Base-by-base conservation (phyloP, 108 stramenopile species). In the Skeletonema potamos region DNA sequence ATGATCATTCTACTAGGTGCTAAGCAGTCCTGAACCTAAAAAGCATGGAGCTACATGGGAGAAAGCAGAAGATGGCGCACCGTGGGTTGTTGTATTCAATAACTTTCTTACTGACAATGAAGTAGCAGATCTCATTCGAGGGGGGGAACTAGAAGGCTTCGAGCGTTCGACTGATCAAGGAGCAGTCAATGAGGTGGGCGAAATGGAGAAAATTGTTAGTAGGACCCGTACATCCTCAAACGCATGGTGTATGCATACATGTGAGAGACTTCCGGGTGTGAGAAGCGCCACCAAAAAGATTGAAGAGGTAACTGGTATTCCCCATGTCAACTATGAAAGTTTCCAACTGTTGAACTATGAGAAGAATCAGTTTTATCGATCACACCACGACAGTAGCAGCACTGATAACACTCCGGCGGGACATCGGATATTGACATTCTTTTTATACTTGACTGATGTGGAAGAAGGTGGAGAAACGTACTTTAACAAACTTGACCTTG, bases 401-500 rank as follows among this genome's bases (percentile, higher is more conserved):
- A 76, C 85, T 27, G 87, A 89, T 59, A 65, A 73, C 13, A 73
- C 74, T 22, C 78, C 85, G 10, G 55, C 87, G 36, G 94, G 94
- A 24, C 90, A 89, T 43, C 78, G 94, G n/a, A 92, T 92, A 22
- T 62, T 91, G 57, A 95, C 94, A 27, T 95, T 95, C 76, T 95
- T 91, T 67, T 75, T 95, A 54, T 94, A 94, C 62, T 75, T 94
- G 12, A 73, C 72, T 10, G 89, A 95, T 72, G 94, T 95, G 5
- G 94, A 92, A 77, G 89, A 89, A 66, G 94, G 94, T 8, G 94
- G 94, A 27, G 91, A 94, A 61, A 95, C 94, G 12, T 59, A 74
- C 22, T 95, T 95, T 72, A 84, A 74, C 37, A 79, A 85, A 76
- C 65, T 89, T 54, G 81, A 36, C 68, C 51, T 76, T 41, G 37